Evolutionary conservation across 768 basidiomycete species (phyloP).

Genomic region (Podaxis pistillaris): DNA sequence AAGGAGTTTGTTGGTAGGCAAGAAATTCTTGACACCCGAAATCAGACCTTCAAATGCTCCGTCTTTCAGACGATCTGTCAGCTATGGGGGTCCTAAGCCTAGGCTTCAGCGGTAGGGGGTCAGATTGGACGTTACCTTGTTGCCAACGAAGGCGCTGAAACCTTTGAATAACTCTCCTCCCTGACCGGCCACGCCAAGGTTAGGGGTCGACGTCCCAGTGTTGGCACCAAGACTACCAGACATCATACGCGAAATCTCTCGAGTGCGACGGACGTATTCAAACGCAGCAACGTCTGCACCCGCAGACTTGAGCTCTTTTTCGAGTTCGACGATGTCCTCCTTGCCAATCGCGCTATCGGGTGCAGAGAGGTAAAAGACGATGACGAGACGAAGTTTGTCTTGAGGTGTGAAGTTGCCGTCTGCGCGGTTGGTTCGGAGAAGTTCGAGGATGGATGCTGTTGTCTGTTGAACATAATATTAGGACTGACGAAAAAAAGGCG

Average conservation of each 20-base stretch:
- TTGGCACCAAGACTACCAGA: slow-evolving; percentile 40
- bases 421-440: slow-evolving; percentile 70
- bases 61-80: slow-evolving; percentile 91
- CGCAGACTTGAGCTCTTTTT: slow-evolving; percentile 78
- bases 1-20: slow-evolving; percentile 92
- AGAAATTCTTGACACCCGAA: slow-evolving; percentile 96
- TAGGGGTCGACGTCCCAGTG: slow-evolving; percentile 49
- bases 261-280: slow-evolving; percentile 87
- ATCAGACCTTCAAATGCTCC: slow-evolving; percentile 96
- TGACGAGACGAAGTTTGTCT: slow-evolving; percentile 91
- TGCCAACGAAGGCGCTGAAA: slow-evolving; percentile 82
- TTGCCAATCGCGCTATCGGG: slow-evolving; percentile 79
- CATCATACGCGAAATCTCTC: slow-evolving; percentile 93
- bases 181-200: slow-evolving; percentile 56
- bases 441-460: slow-evolving; percentile 78
- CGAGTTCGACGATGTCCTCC: slow-evolving; percentile 86
- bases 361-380: slow-evolving; percentile 93
- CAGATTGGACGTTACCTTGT: slow-evolving; percentile 54
- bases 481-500: not conserved
- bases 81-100: slow-evolving; percentile 39
- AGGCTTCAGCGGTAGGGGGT: not conserved
- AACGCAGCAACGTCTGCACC: slow-evolving; percentile 83
- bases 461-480: slow-evolving; percentile 41
- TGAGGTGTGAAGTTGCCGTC: slow-evolving; percentile 64
- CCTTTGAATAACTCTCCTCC: slow-evolving; percentile 92